Conservation (phyloP, 805 yeast species). For the Saturnispora halmiae region DNA sequence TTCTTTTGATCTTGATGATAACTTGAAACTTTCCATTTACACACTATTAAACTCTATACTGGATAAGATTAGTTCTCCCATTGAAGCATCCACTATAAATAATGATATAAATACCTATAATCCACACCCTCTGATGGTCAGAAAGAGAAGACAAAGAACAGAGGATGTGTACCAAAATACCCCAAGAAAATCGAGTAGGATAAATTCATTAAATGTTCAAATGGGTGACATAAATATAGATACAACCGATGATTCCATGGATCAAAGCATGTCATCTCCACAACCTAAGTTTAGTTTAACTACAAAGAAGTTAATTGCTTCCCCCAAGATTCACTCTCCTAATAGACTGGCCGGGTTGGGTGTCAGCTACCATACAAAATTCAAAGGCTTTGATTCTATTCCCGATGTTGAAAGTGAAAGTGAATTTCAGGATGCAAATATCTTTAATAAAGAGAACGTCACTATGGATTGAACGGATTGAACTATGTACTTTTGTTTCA, state of each 20-base stretch:
- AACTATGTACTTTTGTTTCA: too few species aligned
- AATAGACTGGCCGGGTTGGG: conserved; percentile 17
- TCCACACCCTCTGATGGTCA: not conserved
- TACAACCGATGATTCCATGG: conserved; percentile 3
- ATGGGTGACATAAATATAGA: conserved; percentile 10
- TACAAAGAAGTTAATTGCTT: conserved; percentile 12
- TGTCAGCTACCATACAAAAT: conserved; percentile 7
- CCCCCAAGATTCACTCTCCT: conserved; percentile 16
- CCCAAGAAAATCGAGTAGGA: conserved; percentile 11
- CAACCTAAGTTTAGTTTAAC: conserved; percentile 9
- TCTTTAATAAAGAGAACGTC: not conserved
- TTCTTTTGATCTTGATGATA: not conserved
- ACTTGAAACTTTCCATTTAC: conserved; percentile 3
- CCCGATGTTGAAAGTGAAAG: not conserved
- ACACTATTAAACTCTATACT: conserved; percentile 1
- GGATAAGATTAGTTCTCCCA: not conserved
- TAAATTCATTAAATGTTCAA: conserved; percentile 13
- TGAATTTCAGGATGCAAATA: not conserved
- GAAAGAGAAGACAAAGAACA: not conserved
- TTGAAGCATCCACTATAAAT: not conserved
- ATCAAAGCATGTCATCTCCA: not conserved
- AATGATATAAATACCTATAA: too few species aligned
- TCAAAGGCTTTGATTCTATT: conserved; percentile 2
- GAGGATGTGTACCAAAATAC: not conserved
- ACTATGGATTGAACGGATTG: too few species aligned